A percentile compares a stretch with the other conserved stretches of the same genome.
Conservation (phyloP, 78 protist species). For the Dictyostelium purpureum region DNA sequence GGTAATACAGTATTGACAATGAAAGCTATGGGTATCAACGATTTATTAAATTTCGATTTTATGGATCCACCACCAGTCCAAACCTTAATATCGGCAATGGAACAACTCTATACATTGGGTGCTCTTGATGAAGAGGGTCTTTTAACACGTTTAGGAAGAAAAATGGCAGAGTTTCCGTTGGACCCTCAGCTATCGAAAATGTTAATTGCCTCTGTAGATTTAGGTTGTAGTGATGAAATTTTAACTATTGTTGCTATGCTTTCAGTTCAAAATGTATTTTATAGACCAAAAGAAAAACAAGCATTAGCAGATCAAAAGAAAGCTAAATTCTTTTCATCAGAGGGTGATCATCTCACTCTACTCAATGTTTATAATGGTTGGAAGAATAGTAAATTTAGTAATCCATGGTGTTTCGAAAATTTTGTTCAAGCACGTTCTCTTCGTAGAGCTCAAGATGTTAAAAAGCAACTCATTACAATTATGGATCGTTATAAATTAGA, state of each 20-base stretch:
- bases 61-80: slow-evolving; percentile 99
- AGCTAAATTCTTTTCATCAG: slow-evolving; percentile 95
- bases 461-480: slow-evolving; percentile 96
- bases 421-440: slow-evolving; percentile 96
- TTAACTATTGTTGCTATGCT: slow-evolving; percentile 98
- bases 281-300: slow-evolving; percentile 98
- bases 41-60: slow-evolving; percentile 97
- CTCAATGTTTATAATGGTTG: slow-evolving; percentile 96
- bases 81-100: slow-evolving; percentile 93
- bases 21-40: slow-evolving; percentile 88
- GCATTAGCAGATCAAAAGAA: slow-evolving; percentile 96
- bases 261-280: slow-evolving; percentile 93
- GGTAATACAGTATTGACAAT: slow-evolving; percentile 94
- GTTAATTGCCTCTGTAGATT: slow-evolving; percentile 92
- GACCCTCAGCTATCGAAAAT: slow-evolving; percentile 98
- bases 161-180: slow-evolving; percentile 99
- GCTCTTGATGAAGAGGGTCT: slow-evolving; percentile 99
- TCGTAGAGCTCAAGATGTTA: slow-evolving; percentile 97
- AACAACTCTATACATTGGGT: slow-evolving; percentile 90
- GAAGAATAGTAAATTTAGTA: slow-evolving; percentile 90
- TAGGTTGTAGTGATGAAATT: slow-evolving; percentile 98
- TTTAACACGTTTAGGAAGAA: slow-evolving; percentile 97
- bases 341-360: slow-evolving; percentile 99
- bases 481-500: slow-evolving; percentile 95
- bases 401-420: slow-evolving; percentile 98